Conservation (phyloP, 2,329 filamentous ascomycete genomes). For the Metarhizium anisopliae region DNA sequence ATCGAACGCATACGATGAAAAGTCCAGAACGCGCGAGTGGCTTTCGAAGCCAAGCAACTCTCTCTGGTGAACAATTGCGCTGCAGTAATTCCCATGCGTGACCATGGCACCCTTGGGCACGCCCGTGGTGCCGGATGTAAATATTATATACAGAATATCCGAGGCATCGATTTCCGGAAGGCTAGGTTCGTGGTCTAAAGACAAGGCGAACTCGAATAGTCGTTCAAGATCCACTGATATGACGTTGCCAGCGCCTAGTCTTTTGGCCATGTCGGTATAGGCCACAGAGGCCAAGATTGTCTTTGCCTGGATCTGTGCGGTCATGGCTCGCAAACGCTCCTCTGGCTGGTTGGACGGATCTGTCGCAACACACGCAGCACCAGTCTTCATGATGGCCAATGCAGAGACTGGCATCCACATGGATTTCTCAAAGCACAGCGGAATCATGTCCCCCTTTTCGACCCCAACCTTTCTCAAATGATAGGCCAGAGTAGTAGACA, state of each 20-base stretch:
- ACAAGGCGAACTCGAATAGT: background rate
- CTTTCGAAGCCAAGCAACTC: background rate
- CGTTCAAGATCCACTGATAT: background rate
- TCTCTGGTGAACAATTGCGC: background rate
- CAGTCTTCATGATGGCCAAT: constrained; percentile 1
- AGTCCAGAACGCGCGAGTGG: background rate
- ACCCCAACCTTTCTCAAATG: background rate
- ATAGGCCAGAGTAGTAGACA: background rate
- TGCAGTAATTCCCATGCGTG: background rate
- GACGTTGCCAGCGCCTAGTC: background rate
- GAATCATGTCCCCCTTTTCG: background rate
- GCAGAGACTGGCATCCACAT: background rate
- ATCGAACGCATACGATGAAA: background rate
- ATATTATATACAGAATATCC: background rate
- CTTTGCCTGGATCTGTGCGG: background rate
- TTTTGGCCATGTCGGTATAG: background rate
- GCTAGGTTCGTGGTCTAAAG: background rate
- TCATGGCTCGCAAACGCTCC: background rate
- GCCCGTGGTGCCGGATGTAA: background rate
- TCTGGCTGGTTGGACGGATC: background rate
- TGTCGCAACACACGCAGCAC: background rate
- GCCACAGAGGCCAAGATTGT: background rate
- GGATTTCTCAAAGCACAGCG: background rate
- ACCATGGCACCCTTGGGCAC: constrained; percentile 1
- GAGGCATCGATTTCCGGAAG: background rate